phyloP scores from a whole-genome alignment of 2,329 filamentous ascomycete species.

The Keithomyces neogunnii region DNA sequence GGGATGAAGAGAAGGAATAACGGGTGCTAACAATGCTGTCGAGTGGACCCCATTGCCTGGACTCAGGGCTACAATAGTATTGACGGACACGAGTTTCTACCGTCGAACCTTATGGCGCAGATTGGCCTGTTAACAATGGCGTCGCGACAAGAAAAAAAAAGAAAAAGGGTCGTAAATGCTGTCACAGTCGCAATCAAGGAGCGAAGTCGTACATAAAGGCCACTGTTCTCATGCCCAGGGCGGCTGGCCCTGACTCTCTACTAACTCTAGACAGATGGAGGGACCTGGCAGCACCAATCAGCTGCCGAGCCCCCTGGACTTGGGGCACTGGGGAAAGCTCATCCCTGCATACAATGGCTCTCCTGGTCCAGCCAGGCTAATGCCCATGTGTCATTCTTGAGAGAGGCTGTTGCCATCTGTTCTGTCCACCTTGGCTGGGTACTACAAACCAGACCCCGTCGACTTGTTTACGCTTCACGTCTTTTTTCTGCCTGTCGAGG shows the following conservation, averaged over 20 bases:
- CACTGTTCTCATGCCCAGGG: background rate
- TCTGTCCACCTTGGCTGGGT: background rate
- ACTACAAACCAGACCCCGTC: background rate
- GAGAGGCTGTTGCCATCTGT: background rate
- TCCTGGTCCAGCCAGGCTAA: background rate
- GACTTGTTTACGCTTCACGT: background rate
- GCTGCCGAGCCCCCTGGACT: background rate
- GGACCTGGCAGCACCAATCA: background rate
- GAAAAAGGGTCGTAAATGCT: background rate
- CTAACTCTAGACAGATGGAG: too few relatives aligned
- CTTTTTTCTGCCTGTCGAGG: background rate
- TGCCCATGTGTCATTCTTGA: too few relatives aligned
- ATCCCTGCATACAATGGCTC: background rate
- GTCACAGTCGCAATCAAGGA: background rate
- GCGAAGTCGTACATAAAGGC: background rate
- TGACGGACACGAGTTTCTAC: background rate
- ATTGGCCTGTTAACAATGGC: background rate
- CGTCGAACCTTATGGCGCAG: background rate
- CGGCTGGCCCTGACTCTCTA: background rate
- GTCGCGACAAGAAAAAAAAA: background rate
- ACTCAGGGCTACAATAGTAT: too few relatives aligned
- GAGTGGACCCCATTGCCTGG: conserved; percentile 1
- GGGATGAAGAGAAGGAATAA: background rate
- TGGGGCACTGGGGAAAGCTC: conserved; percentile 1
- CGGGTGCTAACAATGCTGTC: background rate